Evolutionary conservation across 345 rosid species (phyloP).

Genomic region (Salix arbutifolia): DNA sequence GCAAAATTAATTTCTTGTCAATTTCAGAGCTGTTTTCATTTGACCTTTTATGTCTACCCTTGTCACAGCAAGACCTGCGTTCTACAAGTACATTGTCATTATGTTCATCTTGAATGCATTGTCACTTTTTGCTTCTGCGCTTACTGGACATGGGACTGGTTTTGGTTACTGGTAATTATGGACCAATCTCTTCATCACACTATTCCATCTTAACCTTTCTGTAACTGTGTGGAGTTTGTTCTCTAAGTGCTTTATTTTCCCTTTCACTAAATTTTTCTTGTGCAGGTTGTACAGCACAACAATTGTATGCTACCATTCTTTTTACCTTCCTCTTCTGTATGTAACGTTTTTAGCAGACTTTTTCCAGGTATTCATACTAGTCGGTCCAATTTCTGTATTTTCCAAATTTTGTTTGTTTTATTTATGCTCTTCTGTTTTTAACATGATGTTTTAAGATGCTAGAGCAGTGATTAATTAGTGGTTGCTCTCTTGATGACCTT

Average conservation of each 20-base stretch:
- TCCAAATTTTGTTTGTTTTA: not conserved
- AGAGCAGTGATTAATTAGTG: not conserved
- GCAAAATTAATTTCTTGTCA: not conserved
- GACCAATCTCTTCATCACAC: not conserved
- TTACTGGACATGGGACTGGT: conserved; percentile 53
- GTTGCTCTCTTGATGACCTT: conserved; percentile 12
- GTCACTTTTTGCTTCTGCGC: conserved; percentile 56
- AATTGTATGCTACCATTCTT: conserved; percentile 70
- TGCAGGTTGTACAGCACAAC: conserved; percentile 72
- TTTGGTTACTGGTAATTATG: conserved; percentile 73
- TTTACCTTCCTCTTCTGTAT: conserved; percentile 79
- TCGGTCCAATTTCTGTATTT: not conserved
- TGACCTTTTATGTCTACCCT: not conserved
- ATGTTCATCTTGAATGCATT: conserved; percentile 66
- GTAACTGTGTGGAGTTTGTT: not conserved
- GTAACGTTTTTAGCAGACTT: conserved; percentile 80
- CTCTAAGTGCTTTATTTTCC: not conserved
- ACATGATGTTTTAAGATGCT: not conserved
- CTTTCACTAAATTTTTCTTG: not conserved
- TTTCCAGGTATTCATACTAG: conserved; percentile 55
- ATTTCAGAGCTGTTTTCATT: not conserved
- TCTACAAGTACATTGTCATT: conserved; percentile 62
- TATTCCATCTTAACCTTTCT: not conserved
- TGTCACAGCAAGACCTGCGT: conserved; percentile 82
- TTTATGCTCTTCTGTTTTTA: not conserved